Percentiles rank a stretch among this genome's conserved stretches.
phyloP scores from a whole-genome alignment of 257 asterid species.

The Primulina eburnea region DNA sequence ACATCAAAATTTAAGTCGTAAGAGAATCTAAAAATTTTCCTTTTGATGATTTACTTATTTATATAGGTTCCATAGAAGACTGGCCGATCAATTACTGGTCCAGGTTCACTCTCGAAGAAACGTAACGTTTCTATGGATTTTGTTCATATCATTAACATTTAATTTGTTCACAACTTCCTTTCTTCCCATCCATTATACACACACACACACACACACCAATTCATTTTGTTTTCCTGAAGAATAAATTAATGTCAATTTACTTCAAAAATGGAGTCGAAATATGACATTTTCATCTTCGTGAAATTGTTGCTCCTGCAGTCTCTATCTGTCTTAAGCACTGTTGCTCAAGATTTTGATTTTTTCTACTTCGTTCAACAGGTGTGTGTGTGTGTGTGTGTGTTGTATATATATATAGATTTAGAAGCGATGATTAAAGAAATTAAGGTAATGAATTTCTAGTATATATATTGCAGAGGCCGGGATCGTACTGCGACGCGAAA shows the following conservation, averaged over 20 bases:
- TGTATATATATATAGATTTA: too few relatives aligned
- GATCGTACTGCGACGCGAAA: conserved; percentile 67
- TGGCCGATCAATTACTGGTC: conserved; percentile 7
- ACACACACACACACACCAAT: too few relatives aligned
- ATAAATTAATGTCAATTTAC: too few relatives aligned
- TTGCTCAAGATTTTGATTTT: conserved; percentile 64
- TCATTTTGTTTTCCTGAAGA: too few relatives aligned
- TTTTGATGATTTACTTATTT: too few relatives aligned
- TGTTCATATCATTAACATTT: conserved; percentile 18
- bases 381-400: too few relatives aligned
- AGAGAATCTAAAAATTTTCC: too few relatives aligned
- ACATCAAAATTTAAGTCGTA: too few relatives aligned
- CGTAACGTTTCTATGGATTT: conserved; percentile 8
- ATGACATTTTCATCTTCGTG: conserved; percentile 21
- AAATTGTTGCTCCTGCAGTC: conserved; percentile 44
- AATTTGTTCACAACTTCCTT: conserved; percentile 21
- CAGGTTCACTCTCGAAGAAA: conserved; percentile 22
- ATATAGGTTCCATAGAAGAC: too few relatives aligned
- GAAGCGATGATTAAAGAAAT: neutral
- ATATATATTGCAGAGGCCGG: conserved; percentile 61
- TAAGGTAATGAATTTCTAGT: too few relatives aligned
- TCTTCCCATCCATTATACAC: neutral
- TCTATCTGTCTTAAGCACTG: conserved; percentile 22
- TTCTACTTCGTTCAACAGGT: conserved; percentile 89
- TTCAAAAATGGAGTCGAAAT: conserved; percentile 29